Evolutionary conservation across 1,139 yeast species (phyloP), one percentile per base, ranked within the genome.

Genomic region (Pichia sorboxylosa): DNA sequence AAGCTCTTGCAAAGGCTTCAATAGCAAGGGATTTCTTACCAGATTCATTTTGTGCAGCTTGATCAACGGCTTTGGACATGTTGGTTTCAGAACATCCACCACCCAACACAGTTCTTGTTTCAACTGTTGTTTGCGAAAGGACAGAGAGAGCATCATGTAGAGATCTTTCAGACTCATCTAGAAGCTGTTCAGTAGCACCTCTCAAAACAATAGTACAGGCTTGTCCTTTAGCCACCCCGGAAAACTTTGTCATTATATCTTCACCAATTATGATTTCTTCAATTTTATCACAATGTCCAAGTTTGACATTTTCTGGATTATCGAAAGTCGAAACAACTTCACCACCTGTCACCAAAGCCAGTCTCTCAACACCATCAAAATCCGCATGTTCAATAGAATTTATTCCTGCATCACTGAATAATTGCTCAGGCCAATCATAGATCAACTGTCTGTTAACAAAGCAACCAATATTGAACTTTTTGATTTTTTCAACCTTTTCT

Each of bases 71-170:
- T 58, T 83, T 84, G 10, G 96, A 81, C 98, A 90, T 90, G 48
- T 84, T 67, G 95, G 90, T 87, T 59, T 90, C 99, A 4, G 96
- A 77, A 54, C 96, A 87, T 18, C 99, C 99, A 44, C 96, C 99
- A 37, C 99, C 99, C 30, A 90, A 69, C 24, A 92, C 92, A 2
- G 96, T 85, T 55, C 87, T 75, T n/a, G 97, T 82, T 51, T 85
- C 95, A 46, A 67, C 75, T 2, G 96, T 90, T 13, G 98, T 90
- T 61, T 92, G 98, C 1, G 96, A 84, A 38, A 90, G 67, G 11
- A 90, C 98, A 2, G 95, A 83, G 38, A 90, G 66, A 1, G 99
- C 98, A 59, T 90, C 99, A 53, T 92, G 99, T 41, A 90, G 65
- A 1, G 98, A 85, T 59, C 99, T 78, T 59, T 90, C 97, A 14